These are phyloP conservation scores for Panicum miliaceum DNA, from an alignment of 176 grass and related monocot genomes.

Conservation along the genomic window DNA sequence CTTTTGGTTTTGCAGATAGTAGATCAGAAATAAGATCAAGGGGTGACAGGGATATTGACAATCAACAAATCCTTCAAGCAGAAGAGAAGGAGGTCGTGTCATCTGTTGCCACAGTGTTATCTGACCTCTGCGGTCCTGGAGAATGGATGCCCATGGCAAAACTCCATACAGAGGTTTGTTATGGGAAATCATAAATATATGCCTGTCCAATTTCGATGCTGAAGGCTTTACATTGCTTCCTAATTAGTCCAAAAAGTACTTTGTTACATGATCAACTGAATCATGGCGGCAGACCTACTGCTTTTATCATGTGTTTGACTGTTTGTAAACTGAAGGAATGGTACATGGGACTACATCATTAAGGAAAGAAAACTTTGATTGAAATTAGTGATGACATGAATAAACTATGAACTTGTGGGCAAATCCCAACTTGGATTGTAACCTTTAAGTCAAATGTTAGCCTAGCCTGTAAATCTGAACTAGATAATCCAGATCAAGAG, in stretches of 20 bases:
- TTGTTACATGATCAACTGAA: neutral
- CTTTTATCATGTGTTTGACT: conserved; percentile 4
- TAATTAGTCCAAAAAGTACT: conserved; percentile 23
- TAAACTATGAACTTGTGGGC: neutral
- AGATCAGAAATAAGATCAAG: conserved; percentile 73
- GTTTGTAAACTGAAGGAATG: neutral
- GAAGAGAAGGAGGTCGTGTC: conserved; percentile 84
- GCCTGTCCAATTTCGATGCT: neutral
- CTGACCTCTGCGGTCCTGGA: conserved; percentile 89
- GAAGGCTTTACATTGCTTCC: neutral
- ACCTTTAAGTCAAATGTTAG: conserved; percentile 25
- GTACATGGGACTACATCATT: neutral
- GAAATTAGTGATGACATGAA: neutral
- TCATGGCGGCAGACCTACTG: neutral
- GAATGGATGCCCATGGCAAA: conserved; percentile 89
- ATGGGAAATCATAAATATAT: conserved; percentile 25
- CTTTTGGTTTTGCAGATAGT: conserved; percentile 47
- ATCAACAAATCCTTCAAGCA: conserved; percentile 70
- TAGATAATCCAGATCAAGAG: neutral
- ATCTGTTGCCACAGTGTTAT: conserved; percentile 84
- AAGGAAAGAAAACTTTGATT: neutral
- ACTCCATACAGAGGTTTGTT: conserved; percentile 85
- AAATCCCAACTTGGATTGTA: neutral
- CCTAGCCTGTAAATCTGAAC: conserved; percentile 26
- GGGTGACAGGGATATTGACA: conserved; percentile 79